A percentile compares a stretch with the other conserved stretches of the same genome.
phyloP scores from a whole-genome alignment of 331 rosid genomes.

The Stylosanthes scabra region DNA sequence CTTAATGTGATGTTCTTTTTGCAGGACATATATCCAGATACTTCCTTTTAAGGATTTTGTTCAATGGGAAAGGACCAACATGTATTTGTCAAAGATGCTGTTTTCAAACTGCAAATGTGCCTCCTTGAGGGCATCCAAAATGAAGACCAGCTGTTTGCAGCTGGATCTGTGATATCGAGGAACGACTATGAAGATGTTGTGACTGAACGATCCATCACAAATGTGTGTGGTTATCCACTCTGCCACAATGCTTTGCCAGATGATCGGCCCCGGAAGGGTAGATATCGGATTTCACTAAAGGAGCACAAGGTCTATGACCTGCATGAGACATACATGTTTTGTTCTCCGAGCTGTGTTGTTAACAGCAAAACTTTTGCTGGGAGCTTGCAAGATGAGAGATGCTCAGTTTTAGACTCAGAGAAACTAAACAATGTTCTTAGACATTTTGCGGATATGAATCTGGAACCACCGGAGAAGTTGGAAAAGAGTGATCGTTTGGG shows the following conservation, averaged over 20 bases:
- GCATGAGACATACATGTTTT: slow-evolving; percentile 73
- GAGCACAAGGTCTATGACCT: slow-evolving; percentile 88
- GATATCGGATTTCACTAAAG: slow-evolving; percentile 76
- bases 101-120: slow-evolving; percentile 64
- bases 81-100: slow-evolving; percentile 58
- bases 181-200: slow-evolving; percentile 83
- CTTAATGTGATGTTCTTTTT: slow-evolving; percentile 24
- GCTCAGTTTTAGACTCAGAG: slow-evolving; percentile 53
- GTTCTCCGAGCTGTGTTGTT: slow-evolving; percentile 72
- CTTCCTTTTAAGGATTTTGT: slow-evolving; percentile 35
- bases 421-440: slow-evolving; percentile 59
- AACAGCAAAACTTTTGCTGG: slow-evolving; percentile 68
- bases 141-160: slow-evolving; percentile 75
- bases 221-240: slow-evolving; percentile 83
- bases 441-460: slow-evolving; percentile 51
- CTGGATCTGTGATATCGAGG: slow-evolving; percentile 79
- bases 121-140: slow-evolving; percentile 67
- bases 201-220: slow-evolving; percentile 73
- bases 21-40: slow-evolving; percentile 25
- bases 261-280: slow-evolving; percentile 69
- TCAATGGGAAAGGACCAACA: slow-evolving; percentile 58
- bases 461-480: slow-evolving; percentile 45
- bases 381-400: slow-evolving; percentile 68
- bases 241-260: slow-evolving; percentile 61
- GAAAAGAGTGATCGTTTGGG: slow-evolving; percentile 62